phyloP scores from a whole-genome alignment of 23 red algal species.

The Gracilaria domingensis region DNA sequence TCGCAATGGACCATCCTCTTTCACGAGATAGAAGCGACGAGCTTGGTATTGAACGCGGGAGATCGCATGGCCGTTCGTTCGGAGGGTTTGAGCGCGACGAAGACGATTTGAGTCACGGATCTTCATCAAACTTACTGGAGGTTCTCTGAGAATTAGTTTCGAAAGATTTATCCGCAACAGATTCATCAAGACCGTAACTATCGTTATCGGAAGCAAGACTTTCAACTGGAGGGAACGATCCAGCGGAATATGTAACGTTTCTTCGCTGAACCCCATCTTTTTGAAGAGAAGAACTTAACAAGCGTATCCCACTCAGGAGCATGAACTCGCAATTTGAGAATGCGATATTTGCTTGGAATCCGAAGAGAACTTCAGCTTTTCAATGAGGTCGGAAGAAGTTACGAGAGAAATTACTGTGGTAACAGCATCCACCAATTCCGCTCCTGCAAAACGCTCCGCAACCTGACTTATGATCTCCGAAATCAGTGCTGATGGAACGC shows the following conservation, averaged over 20 bases:
- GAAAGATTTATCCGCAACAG: conserved; percentile 47
- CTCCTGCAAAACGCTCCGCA: not conserved
- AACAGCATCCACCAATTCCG: not conserved
- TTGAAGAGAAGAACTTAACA: not conserved
- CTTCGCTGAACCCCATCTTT: not conserved
- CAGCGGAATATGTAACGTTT: conserved; percentile 42
- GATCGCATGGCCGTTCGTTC: conserved; percentile 6
- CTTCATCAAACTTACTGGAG: conserved; percentile 40
- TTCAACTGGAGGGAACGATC: conserved; percentile 54
- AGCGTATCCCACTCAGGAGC: not conserved
- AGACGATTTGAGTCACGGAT: conserved; percentile 30
- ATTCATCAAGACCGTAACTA: conserved; percentile 64
- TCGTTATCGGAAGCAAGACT: conserved; percentile 73
- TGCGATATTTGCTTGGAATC: not conserved
- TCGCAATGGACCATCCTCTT: conserved; percentile 26
- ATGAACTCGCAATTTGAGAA: no score
- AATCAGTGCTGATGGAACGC: no score
- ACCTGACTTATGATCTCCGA: not conserved
- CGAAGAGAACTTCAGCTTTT: not conserved
- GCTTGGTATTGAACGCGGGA: conserved; percentile 41
- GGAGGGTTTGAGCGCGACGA: conserved; percentile 23
- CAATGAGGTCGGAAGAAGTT: not conserved
- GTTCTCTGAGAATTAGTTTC: conserved; percentile 30
- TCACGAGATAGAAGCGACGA: conserved; percentile 47
- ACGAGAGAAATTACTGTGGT: no score